Conservation (phyloP, 345 rosid species). For the Leavenworthia alabamica region DNA sequence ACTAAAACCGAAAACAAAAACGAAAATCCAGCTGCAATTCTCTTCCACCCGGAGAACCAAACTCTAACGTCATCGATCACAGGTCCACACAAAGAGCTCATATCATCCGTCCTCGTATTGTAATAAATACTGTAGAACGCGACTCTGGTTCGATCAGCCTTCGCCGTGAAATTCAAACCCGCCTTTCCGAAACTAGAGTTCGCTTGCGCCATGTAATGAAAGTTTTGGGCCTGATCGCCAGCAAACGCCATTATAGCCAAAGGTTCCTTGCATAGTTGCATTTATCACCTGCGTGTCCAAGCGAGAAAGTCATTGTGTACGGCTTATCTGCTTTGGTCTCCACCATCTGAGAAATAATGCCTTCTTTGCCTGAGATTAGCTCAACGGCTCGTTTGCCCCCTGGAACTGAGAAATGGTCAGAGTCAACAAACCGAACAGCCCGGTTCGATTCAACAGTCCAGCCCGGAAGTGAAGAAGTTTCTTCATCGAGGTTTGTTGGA, state of each 20-base stretch:
- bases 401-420: constrained; percentile 76
- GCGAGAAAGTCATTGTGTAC: constrained; percentile 53
- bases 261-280: constrained; percentile 94
- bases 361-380: constrained; percentile 91
- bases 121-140: constrained; percentile 93
- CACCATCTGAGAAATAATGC: constrained; percentile 90
- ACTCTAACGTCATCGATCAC: constrained; percentile 88
- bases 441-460: constrained; percentile 92
- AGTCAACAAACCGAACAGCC: constrained; percentile 84
- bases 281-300: constrained; percentile 83
- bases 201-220: constrained; percentile 70
- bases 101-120: constrained; percentile 85
- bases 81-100: constrained; percentile 97
- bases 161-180: constrained; percentile 70
- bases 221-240: constrained; percentile 77
- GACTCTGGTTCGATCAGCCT: constrained; percentile 77
- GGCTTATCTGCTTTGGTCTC: constrained; percentile 54
- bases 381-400: constrained; percentile 81
- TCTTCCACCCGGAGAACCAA: constrained; percentile 53
- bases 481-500: constrained; percentile 89
- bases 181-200: constrained; percentile 62
- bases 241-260: constrained; percentile 89
- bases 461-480: constrained; percentile 75
- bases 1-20: constrained; percentile 31
- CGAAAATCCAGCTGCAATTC: constrained; percentile 32